Conservation (phyloP, 2,329 filamentous ascomycete genomes). For the Penicillium griseofulvum region DNA sequence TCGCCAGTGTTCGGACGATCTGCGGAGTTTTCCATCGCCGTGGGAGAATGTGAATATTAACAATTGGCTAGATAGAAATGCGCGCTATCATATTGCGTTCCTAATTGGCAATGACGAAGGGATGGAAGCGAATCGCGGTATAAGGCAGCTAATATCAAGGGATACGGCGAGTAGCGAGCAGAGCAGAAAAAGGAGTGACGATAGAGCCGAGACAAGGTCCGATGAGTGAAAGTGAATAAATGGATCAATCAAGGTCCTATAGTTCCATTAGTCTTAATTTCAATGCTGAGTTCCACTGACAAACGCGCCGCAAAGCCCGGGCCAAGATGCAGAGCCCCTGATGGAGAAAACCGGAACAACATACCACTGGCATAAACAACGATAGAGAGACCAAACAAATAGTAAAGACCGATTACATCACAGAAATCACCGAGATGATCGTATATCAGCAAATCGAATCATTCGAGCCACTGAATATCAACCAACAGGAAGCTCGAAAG, state of each 20-base stretch:
- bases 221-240: slow-evolving; percentile 12
- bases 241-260: slow-evolving; percentile 6
- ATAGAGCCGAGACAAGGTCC: neutral
- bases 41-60: slow-evolving; percentile 5
- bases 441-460: slow-evolving; percentile 4
- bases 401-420: slow-evolving; percentile 17
- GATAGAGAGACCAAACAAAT: slow-evolving; percentile 6
- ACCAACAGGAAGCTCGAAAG: slow-evolving; percentile 10
- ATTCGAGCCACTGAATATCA: slow-evolving; percentile 2
- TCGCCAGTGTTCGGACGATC: slow-evolving; percentile 43
- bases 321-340: slow-evolving; percentile 17
- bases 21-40: slow-evolving; percentile 24
- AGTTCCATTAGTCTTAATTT: slow-evolving; percentile 7
- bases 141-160: neutral
- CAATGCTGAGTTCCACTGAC: neutral
- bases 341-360: slow-evolving; percentile 11
- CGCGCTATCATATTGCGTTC: slow-evolving; percentile 24
- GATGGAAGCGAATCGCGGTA: neutral
- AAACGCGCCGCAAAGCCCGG: slow-evolving; percentile 15
- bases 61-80: slow-evolving; percentile 10
- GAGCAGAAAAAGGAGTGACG: slow-evolving; percentile 14
- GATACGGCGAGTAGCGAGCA: neutral
- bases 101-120: slow-evolving; percentile 7
- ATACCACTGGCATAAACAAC: slow-evolving; percentile 12
- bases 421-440: slow-evolving; percentile 7